A percentile compares a stretch with the other conserved stretches of the same genome.
Evolutionary conservation across 176 grass and related monocot species (phyloP).

Genomic region (Oryza brachyantha): DNA sequence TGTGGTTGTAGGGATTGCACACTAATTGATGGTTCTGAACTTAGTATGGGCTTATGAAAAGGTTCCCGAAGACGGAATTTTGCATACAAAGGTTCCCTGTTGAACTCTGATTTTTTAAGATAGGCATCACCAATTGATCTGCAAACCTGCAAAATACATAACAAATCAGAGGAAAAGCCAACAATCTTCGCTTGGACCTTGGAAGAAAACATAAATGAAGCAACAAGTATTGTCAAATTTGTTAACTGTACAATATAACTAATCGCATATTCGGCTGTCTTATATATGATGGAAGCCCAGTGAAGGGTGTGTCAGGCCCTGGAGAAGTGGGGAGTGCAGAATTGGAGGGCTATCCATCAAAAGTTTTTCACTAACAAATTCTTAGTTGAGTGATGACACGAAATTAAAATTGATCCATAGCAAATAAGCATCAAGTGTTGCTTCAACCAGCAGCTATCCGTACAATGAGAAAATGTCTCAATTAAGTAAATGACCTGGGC

Average conservation of each 20-base stretch:
- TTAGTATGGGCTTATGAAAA: constrained; percentile 77
- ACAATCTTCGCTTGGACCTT: background rate
- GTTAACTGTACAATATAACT: constrained; percentile 18
- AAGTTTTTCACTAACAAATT: background rate
- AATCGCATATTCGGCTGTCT: background rate
- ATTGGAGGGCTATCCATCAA: background rate
- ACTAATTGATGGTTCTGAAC: constrained; percentile 74
- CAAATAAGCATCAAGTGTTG: background rate
- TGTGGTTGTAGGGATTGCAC: constrained; percentile 66
- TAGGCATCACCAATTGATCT: constrained; percentile 92
- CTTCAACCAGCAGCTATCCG: constrained; percentile 1
- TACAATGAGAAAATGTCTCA: constrained; percentile 7
- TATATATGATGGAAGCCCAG: constrained; percentile 4
- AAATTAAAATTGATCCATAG: background rate
- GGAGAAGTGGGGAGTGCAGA: background rate
- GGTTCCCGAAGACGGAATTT: constrained; percentile 84
- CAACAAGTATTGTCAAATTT: background rate
- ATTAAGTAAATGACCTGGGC: background rate
- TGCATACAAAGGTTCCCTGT: constrained; percentile 64
- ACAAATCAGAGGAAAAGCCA: background rate
- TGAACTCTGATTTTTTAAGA: constrained; percentile 84
- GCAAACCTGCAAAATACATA: constrained; percentile 58
- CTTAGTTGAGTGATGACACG: background rate
- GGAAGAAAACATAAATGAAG: background rate
- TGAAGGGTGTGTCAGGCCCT: background rate